Conservation (phyloP, 106 monocot genomes). For the Acorus calamus region DNA sequence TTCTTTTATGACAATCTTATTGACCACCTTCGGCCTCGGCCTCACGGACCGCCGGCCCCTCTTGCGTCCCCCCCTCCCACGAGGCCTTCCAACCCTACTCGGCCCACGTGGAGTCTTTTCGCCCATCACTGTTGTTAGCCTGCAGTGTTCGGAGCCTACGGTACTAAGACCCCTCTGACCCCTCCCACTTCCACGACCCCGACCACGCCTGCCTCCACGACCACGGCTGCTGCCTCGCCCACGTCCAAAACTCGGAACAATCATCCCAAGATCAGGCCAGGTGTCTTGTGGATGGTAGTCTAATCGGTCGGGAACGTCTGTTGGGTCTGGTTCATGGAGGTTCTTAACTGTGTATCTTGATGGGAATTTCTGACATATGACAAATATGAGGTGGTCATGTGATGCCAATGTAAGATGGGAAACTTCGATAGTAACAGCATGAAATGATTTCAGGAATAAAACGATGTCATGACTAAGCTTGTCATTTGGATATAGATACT, state of each 20-base stretch:
- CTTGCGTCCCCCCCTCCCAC: slow-evolving; percentile 49
- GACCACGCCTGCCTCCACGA: slow-evolving; percentile 40
- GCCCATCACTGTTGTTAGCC: slow-evolving; percentile 6
- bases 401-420: background rate
- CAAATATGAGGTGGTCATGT: background rate
- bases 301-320: slow-evolving; percentile 20
- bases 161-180: slow-evolving; percentile 17
- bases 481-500: no score
- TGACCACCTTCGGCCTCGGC: slow-evolving; percentile 33
- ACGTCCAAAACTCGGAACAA: slow-evolving; percentile 30
- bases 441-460: background rate
- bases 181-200: slow-evolving; percentile 41
- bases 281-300: slow-evolving; percentile 29
- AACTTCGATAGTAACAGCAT: slow-evolving; percentile 1
- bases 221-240: slow-evolving; percentile 48
- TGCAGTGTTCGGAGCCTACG: slow-evolving; percentile 15
- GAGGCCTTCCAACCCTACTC: slow-evolving; percentile 37
- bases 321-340: slow-evolving; percentile 20
- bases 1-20: slow-evolving; percentile 22
- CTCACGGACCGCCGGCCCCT: slow-evolving; percentile 60
- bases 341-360: slow-evolving; percentile 47
- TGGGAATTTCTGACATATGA: slow-evolving; percentile 47
- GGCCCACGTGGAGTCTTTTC: slow-evolving; percentile 31
- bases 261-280: slow-evolving; percentile 48
- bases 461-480: no score